phyloP scores from a whole-genome alignment of 768 basidiomycete genomes.

The Auriscalpium orientale region DNA sequence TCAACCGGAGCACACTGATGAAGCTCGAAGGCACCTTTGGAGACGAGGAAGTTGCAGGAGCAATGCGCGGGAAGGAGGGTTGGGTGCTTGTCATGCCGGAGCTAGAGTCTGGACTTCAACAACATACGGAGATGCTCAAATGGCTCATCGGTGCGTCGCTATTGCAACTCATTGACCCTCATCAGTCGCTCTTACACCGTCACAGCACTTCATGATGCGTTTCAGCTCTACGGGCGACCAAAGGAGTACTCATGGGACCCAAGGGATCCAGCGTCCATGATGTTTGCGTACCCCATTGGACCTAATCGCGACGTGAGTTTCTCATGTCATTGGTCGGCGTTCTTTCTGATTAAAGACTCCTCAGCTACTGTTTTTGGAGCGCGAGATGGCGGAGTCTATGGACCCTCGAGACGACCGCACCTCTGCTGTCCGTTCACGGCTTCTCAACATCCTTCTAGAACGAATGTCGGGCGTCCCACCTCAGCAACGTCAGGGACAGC shows the following conservation, averaged over 20 bases:
- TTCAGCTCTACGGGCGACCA: conserved; percentile 85
- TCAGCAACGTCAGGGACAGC: background rate
- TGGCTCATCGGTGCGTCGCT: conserved; percentile 74
- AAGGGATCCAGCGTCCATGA: conserved; percentile 69
- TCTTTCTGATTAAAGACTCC: background rate
- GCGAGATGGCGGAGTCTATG: conserved; percentile 70
- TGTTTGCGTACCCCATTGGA: conserved; percentile 93
- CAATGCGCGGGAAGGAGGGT: conserved; percentile 65
- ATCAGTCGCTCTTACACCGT: conserved; percentile 7
- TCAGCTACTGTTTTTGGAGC: conserved; percentile 81
- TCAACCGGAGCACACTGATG: conserved; percentile 82
- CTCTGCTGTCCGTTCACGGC: conserved; percentile 52
- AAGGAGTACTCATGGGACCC: conserved; percentile 86
- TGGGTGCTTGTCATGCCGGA: conserved; percentile 93
- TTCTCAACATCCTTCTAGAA: conserved; percentile 55
- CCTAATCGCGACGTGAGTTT: conserved; percentile 69
- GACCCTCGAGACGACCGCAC: conserved; percentile 77
- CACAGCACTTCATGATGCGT: conserved; percentile 77
- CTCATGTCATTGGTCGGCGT: background rate
- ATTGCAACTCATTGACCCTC: background rate
- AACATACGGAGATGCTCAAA: conserved; percentile 78
- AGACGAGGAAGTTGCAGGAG: conserved; percentile 61
- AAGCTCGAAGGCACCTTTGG: conserved; percentile 85
- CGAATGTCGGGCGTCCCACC: conserved; percentile 44
- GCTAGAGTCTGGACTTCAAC: conserved; percentile 50